A percentile compares a stretch with the other conserved stretches of the same genome.
Evolutionary conservation across 169 alveolate genomes (phyloP).

Genomic region (Cryptosporidium tyzzeri): DNA sequence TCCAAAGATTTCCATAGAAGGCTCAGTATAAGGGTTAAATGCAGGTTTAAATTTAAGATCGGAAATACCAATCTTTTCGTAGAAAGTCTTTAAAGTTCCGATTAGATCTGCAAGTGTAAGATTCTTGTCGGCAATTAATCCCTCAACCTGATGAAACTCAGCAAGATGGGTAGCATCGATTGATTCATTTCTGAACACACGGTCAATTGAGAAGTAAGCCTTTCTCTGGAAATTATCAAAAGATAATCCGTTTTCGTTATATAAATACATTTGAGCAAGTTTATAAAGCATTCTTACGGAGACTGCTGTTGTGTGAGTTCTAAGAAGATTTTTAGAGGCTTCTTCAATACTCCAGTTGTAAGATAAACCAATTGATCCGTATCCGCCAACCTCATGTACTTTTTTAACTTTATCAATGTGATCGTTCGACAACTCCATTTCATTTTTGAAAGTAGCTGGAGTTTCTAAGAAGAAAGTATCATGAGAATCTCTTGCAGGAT

Average conservation of each 20-base stretch:
- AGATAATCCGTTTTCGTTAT: slow-evolving; percentile 74
- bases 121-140: slow-evolving; percentile 93
- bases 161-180: slow-evolving; percentile 99
- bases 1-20: slow-evolving; percentile 99
- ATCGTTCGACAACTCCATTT: slow-evolving; percentile 79
- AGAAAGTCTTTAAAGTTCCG: slow-evolving; percentile 92
- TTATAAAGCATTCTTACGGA: slow-evolving; percentile 93
- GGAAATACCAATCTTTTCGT: slow-evolving; percentile 93
- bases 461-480: slow-evolving; percentile 97
- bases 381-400: slow-evolving; percentile 95
- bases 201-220: slow-evolving; percentile 96
- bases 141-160: slow-evolving; percentile 99
- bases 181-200: slow-evolving; percentile 99
- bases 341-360: slow-evolving; percentile 95
- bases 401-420: slow-evolving; percentile 92
- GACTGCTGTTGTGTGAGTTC: slow-evolving; percentile 99
- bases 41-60: slow-evolving; percentile 98
- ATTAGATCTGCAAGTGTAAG: slow-evolving; percentile 92
- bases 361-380: slow-evolving; percentile 97
- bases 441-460: slow-evolving; percentile 79
- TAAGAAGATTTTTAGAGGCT: slow-evolving; percentile 85
- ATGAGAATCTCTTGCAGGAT: slow-evolving; percentile 99
- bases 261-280: slow-evolving; percentile 92
- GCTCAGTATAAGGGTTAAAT: slow-evolving; percentile 99
- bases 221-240: slow-evolving; percentile 88